Evolutionary conservation across 805 yeast genomes (phyloP), one percentile per base, ranked within the genome.

Genomic region (Candida berthetii): DNA sequence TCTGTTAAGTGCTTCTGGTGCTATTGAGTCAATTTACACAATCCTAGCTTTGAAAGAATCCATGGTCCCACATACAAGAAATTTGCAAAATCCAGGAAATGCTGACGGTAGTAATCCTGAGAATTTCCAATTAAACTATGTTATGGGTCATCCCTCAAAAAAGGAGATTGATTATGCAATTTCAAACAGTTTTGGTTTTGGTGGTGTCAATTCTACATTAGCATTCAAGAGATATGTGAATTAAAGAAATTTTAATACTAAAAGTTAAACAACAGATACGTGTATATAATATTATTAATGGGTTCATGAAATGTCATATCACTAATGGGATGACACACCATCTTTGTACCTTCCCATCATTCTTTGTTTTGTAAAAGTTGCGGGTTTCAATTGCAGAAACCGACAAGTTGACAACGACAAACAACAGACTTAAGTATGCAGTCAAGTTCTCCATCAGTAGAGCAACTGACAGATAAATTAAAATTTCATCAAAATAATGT

Each of bases 181-280:
- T 51, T 78, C 88, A 37, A 93, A 93, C 55, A 87, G 96, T 52
- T 91, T 95, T 64, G 99, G 99, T 1, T 93, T 93, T 65, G 99
- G 99, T 7, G 99, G 99, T 8, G 87, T 95, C 5, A 93, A 93
- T 60, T 82, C 95, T 7, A 74, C 95, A 2, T 54, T 93, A 2
- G 70, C 80, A 35, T 75, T 82, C 48, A 65, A 67, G 27, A 68
- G 62, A 45, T 62, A 46, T 36, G 20, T 11, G 3, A 24, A 24
- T 11, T 25, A 28, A 20, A 13, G n/a, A 27, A 13, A 14, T 13
- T 15, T 31, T 1, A n/a, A n/a, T 2, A 27, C 9, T 10, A 27
- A 27, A 14, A 13, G 2, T 17, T 35, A 34, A 16, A 17, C 35
- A 24, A 35, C 8, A 35, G 18, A 25, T 22, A 15, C 15, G 14